Conservation (phyloP, 1,139 yeast genomes). For the Saccharomycopsis crataegensis region DNA sequence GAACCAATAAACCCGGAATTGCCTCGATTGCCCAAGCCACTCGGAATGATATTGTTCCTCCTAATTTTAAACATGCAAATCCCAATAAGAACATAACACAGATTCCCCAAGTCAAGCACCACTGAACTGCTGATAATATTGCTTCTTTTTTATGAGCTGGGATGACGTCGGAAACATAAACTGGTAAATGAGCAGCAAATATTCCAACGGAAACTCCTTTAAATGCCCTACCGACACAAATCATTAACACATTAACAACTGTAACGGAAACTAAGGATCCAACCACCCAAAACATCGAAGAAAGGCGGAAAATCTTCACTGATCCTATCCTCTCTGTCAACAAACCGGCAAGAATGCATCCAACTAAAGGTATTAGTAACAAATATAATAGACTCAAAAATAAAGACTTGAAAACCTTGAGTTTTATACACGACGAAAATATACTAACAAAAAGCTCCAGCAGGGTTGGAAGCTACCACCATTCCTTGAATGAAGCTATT, state of each 20-base stretch:
- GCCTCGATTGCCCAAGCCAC: constrained; percentile 64
- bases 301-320: constrained; percentile 24
- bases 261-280: constrained; percentile 30
- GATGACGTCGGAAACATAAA: constrained; percentile 66
- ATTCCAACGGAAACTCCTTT: constrained; percentile 67
- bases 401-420: not conserved
- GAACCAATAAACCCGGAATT: constrained; percentile 49
- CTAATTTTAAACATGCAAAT: constrained; percentile 48
- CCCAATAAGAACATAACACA: constrained; percentile 32
- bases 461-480: constrained; percentile 36
- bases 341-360: constrained; percentile 28
- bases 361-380: constrained; percentile 21
- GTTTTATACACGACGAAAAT: too few relatives aligned
- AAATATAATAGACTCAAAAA: not conserved
- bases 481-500: constrained; percentile 33
- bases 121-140: constrained; percentile 60
- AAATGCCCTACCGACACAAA: constrained; percentile 52
- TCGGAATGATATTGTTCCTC: constrained; percentile 50
- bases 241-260: constrained; percentile 26
- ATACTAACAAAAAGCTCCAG: constrained; percentile 31
- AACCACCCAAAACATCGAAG: constrained; percentile 28
- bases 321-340: constrained; percentile 28
- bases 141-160: constrained; percentile 61
- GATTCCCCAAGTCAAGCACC: constrained; percentile 64
- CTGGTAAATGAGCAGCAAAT: constrained; percentile 65